A percentile compares a stretch with the other conserved stretches of the same genome.
phyloP scores from a whole-genome alignment of 805 yeast species.

The Saccharomycopsis vini region DNA sequence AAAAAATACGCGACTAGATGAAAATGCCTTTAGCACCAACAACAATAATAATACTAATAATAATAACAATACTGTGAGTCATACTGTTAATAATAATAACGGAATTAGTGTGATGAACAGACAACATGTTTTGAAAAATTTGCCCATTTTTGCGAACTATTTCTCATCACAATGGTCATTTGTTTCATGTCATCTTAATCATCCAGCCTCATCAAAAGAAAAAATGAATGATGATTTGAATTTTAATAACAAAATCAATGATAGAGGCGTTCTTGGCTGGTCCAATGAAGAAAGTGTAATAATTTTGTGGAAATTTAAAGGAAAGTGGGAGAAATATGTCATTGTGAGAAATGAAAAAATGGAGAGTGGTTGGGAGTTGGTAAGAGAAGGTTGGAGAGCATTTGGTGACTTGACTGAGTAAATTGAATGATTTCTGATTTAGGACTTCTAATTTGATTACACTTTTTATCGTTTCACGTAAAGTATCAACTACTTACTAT shows the following conservation, averaged over 20 bases:
- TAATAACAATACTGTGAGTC: no score
- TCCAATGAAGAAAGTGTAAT: constrained; percentile 57
- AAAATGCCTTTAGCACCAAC: no score
- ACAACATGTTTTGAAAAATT: constrained; percentile 13
- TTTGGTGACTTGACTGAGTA: constrained; percentile 29
- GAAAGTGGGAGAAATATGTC: constrained; percentile 81
- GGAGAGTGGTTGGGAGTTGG: constrained; percentile 43
- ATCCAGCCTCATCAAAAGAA: constrained; percentile 13
- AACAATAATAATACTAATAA: not conserved
- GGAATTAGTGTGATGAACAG: no score
- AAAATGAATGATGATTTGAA: constrained; percentile 21
- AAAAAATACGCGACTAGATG: not conserved
- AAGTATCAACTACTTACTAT: not conserved
- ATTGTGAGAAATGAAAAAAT: constrained; percentile 44
- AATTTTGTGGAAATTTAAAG: constrained; percentile 63
- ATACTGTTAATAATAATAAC: no score
- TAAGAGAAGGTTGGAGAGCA: constrained; percentile 65
- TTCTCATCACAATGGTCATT: constrained; percentile 19
- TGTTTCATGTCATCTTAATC: constrained; percentile 16
- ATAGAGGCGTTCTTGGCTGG: constrained; percentile 61
- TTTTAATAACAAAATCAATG: constrained; percentile 23
- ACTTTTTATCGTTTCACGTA: not conserved
- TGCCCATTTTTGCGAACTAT: constrained; percentile 16
- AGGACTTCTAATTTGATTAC: not conserved
- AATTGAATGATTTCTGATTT: not conserved